Conservation (phyloP, 23 red algal species). For the Gracilaria domingensis region DNA sequence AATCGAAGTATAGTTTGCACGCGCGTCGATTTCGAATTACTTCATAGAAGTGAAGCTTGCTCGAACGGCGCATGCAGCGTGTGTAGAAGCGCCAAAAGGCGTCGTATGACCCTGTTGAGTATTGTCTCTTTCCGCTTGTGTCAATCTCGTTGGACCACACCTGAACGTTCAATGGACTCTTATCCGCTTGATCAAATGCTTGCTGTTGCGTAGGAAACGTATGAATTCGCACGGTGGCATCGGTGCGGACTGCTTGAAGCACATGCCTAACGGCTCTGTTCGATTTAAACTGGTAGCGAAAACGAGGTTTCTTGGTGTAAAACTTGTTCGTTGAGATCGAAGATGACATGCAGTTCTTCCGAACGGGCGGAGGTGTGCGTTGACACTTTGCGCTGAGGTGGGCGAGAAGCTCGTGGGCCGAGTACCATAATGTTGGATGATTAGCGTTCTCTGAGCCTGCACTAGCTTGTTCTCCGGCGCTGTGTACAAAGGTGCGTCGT, state of each 20-base stretch:
- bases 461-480: too few species aligned
- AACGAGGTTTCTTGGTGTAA: neutral
- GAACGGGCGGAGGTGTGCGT: neutral
- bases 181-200: slow-evolving; percentile 51
- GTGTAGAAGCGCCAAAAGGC: slow-evolving; percentile 54
- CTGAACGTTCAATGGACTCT: neutral
- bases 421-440: neutral
- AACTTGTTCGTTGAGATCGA: slow-evolving; percentile 12
- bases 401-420: neutral
- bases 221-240: neutral
- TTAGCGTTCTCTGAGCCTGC: too few species aligned
- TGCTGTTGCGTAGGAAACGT: slow-evolving; percentile 35
- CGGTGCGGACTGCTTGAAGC: slow-evolving; percentile 17
- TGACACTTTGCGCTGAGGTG: neutral
- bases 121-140: slow-evolving; percentile 37
- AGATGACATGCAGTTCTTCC: neutral
- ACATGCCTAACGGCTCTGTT: neutral
- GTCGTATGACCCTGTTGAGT: slow-evolving; percentile 21
- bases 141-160: slow-evolving; percentile 64
- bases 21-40: slow-evolving; percentile 70
- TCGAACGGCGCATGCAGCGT: slow-evolving; percentile 36
- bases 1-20: slow-evolving; percentile 88
- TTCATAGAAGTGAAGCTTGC: slow-evolving; percentile 79
- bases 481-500: too few species aligned
- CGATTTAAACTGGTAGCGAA: slow-evolving; percentile 26